Conservation (phyloP, 2,329 filamentous ascomycete genomes). For the Venturiaceae sp. region DNA sequence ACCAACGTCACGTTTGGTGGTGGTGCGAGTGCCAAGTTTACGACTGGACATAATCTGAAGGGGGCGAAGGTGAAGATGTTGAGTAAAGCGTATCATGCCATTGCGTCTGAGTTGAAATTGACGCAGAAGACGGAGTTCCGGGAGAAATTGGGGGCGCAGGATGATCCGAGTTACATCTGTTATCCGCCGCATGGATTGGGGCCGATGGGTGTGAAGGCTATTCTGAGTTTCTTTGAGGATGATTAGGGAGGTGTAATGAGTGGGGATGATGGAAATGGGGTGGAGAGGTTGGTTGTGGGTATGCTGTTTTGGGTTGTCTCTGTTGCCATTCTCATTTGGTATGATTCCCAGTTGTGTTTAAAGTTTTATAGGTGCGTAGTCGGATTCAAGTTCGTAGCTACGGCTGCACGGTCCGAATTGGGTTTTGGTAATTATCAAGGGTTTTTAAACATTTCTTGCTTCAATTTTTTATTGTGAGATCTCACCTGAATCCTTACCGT, state of each 20-base stretch:
- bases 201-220: constrained; percentile 70
- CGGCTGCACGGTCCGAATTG: background rate
- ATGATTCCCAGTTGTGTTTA: background rate
- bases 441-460: too few species aligned
- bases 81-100: constrained; percentile 68
- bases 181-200: constrained; percentile 82
- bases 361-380: background rate
- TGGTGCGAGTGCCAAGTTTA: constrained; percentile 65
- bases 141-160: constrained; percentile 77
- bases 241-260: constrained; percentile 24
- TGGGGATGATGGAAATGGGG: background rate
- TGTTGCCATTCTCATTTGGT: too few species aligned
- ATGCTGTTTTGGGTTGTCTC: background rate
- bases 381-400: background rate
- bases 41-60: constrained; percentile 70
- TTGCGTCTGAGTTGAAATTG: constrained; percentile 73
- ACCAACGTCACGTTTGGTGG: constrained; percentile 76
- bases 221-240: constrained; percentile 84
- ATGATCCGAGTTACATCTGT: constrained; percentile 80
- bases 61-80: constrained; percentile 74
- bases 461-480: too few species aligned
- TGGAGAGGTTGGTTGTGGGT: background rate
- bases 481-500: too few species aligned
- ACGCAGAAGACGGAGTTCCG: constrained; percentile 82
- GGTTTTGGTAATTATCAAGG: background rate